phyloP scores from a whole-genome alignment of 2,329 filamentous ascomycete species.

The Fusarium fujikuroi region DNA sequence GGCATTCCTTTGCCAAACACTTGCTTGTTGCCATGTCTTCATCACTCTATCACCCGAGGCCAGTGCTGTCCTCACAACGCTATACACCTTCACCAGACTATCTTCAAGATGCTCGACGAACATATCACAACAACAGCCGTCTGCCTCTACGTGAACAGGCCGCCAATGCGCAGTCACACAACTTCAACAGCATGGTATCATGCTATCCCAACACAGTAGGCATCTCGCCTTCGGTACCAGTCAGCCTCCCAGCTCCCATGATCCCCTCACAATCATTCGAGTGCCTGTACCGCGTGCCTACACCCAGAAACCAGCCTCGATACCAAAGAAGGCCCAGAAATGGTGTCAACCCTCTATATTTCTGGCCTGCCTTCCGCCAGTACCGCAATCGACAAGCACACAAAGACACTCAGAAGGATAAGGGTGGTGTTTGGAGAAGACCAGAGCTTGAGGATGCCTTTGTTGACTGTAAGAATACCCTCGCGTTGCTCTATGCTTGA shows the following conservation, averaged over 20 bases:
- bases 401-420: constrained; percentile 69
- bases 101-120: constrained; percentile 56
- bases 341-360: constrained; percentile 68
- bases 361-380: constrained; percentile 70
- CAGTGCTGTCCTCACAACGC: constrained; percentile 62
- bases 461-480: constrained; percentile 66
- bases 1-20: constrained; percentile 48
- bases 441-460: constrained; percentile 73
- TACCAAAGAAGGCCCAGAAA: constrained; percentile 51
- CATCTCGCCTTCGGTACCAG: constrained; percentile 57
- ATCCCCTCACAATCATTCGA: constrained; percentile 62
- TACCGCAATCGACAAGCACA: constrained; percentile 73
- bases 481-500: not conserved
- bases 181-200: constrained; percentile 55
- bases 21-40: constrained; percentile 49
- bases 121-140: constrained; percentile 50
- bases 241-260: constrained; percentile 62
- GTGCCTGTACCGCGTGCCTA: constrained; percentile 52
- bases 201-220: constrained; percentile 57
- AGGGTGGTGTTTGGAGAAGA: constrained; percentile 64
- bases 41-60: constrained; percentile 55
- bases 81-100: constrained; percentile 61
- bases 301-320: constrained; percentile 51
- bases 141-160: constrained; percentile 64
- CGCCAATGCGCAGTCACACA: constrained; percentile 61